Conservation (phyloP, 768 basidiomycete genomes). For the Omphalotus guepiniiformis region DNA sequence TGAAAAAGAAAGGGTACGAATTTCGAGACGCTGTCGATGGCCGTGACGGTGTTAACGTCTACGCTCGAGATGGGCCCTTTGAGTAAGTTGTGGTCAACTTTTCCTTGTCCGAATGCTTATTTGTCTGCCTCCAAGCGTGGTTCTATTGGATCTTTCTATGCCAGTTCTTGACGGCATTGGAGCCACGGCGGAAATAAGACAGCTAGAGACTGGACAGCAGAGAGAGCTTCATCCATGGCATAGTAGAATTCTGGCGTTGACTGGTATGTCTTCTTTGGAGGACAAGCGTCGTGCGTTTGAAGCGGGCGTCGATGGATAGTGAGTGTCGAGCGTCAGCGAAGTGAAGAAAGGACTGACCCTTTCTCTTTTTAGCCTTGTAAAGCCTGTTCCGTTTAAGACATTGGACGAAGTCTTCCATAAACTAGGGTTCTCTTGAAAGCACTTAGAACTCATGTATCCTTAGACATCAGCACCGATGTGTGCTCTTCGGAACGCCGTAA, state of each 20-base stretch:
- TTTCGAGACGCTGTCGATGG: slow-evolving; percentile 81
- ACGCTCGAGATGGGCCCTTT: slow-evolving; percentile 70
- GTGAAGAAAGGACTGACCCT: neutral
- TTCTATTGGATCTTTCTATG: slow-evolving; percentile 90
- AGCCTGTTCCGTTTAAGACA: slow-evolving; percentile 93
- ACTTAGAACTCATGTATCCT: no score
- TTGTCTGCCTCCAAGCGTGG: slow-evolving; percentile 47
- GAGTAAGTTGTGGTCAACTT: slow-evolving; percentile 55
- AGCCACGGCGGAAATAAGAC: slow-evolving; percentile 79
- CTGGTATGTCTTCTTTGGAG: slow-evolving; percentile 90
- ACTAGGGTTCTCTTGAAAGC: slow-evolving; percentile 45
- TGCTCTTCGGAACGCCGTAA: no score
- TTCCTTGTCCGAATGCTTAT: slow-evolving; percentile 1
- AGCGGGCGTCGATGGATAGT: slow-evolving; percentile 96
- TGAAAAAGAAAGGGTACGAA: slow-evolving; percentile 71
- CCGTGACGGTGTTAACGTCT: slow-evolving; percentile 75
- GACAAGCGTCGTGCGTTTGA: slow-evolving; percentile 90
- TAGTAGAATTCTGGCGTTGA: slow-evolving; percentile 78
- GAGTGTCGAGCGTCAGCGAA: slow-evolving; percentile 28
- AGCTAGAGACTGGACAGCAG: slow-evolving; percentile 50
- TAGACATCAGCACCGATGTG: no score
- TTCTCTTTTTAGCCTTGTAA: slow-evolving; percentile 62
- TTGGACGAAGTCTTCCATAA: slow-evolving; percentile 80
- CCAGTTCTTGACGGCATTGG: slow-evolving; percentile 88
- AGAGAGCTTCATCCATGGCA: slow-evolving; percentile 15